Conservation (phyloP, 768 basidiomycete species). For the Mrakia blollopis region DNA sequence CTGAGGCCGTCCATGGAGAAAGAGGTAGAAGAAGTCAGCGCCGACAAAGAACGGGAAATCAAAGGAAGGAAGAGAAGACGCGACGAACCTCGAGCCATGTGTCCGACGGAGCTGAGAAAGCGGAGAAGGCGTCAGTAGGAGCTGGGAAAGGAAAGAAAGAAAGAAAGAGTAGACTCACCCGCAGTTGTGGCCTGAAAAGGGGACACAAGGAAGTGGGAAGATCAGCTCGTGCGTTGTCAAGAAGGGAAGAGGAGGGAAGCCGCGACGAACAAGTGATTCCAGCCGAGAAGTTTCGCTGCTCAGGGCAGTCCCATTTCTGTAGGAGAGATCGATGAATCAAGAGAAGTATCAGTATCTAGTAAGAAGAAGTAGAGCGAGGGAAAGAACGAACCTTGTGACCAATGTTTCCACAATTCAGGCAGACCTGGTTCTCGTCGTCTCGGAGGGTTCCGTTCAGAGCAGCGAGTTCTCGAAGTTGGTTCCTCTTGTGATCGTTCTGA, state of each 20-base stretch:
- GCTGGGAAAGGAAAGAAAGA: too few species aligned
- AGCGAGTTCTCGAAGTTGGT: slow-evolving; percentile 94
- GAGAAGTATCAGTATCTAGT: background rate
- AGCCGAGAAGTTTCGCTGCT: slow-evolving; percentile 96
- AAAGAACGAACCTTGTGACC: slow-evolving; percentile 31
- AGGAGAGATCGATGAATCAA: slow-evolving; percentile 49
- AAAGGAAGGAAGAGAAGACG: too few species aligned
- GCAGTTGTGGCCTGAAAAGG: slow-evolving; percentile 67
- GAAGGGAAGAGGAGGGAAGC: background rate
- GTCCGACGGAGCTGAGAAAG: slow-evolving; percentile 10
- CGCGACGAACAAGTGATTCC: slow-evolving; percentile 78
- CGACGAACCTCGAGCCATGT: slow-evolving; percentile 31
- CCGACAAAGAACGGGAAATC: background rate
- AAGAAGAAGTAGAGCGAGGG: background rate
- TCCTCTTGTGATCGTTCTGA: slow-evolving; percentile 98
- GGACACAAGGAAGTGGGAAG: background rate
- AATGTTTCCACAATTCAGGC: slow-evolving; percentile 57
- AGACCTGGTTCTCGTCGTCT: slow-evolving; percentile 98
- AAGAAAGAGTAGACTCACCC: background rate
- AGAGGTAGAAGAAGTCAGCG: background rate
- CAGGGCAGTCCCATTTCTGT: slow-evolving; percentile 98
- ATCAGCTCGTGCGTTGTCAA: background rate
- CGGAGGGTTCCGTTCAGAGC: slow-evolving; percentile 97
- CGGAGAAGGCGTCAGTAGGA: background rate
- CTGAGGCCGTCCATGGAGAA: background rate